Conservation (phyloP, 2,329 filamentous ascomycete genomes). For the Penicillium sp. region DNA sequence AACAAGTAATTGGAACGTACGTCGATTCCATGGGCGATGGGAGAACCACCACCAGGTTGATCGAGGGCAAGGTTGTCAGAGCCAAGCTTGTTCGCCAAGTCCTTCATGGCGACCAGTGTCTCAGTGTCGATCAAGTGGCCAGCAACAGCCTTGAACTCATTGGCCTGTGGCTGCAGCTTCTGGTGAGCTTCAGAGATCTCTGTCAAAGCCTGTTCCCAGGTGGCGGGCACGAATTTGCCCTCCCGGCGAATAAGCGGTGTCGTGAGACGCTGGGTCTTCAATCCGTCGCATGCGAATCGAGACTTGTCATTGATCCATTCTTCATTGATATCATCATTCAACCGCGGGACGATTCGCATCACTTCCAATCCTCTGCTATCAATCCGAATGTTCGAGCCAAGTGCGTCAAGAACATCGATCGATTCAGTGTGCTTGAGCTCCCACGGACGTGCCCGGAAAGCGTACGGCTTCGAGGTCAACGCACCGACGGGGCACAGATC, state of each 20-base stretch:
- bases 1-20: constrained; percentile 93
- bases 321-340: constrained; percentile 98
- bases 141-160: constrained; percentile 94
- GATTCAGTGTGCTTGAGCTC: constrained; percentile 95
- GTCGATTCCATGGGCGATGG: constrained; percentile 87
- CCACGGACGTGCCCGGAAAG: constrained; percentile 95
- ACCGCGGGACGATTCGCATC: constrained; percentile 85
- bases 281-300: constrained; percentile 90
- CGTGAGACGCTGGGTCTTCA: constrained; percentile 93
- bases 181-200: constrained; percentile 80
- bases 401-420: constrained; percentile 85
- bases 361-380: constrained; percentile 93
- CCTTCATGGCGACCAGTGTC: constrained; percentile 93
- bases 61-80: constrained; percentile 95
- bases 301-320: constrained; percentile 99
- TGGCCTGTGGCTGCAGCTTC: constrained; percentile 73
- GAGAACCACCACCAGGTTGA: constrained; percentile 75
- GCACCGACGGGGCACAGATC: constrained; percentile 97
- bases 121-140: constrained; percentile 90
- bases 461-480: constrained; percentile 94
- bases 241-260: constrained; percentile 85
- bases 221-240: constrained; percentile 84
- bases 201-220: constrained; percentile 91
- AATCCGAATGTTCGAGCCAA: constrained; percentile 92
- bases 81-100: constrained; percentile 90